Percentiles rank a stretch among this genome's conserved stretches.
Evolutionary conservation across 176 grass and related monocot species (phyloP).

Genomic region (Guadua angustifolia): DNA sequence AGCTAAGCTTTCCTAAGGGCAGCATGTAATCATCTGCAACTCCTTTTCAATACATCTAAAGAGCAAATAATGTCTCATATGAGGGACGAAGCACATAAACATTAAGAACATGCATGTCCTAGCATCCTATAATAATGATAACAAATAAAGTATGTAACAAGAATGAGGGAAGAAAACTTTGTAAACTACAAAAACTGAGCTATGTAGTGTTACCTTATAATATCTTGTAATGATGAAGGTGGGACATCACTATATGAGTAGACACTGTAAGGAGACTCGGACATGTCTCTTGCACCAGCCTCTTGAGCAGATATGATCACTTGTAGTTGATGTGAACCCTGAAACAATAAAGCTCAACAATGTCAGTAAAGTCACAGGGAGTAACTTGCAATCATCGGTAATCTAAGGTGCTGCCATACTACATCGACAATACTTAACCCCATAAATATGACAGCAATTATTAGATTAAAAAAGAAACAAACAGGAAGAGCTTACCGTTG

Average conservation of each 20-base stretch:
- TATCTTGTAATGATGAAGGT: constrained; percentile 75
- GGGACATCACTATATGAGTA: constrained; percentile 84
- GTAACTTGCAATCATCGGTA: neutral
- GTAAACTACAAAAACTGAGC: constrained; percentile 31
- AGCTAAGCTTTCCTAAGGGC: constrained; percentile 23
- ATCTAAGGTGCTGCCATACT: constrained; percentile 28
- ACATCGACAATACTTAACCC: neutral
- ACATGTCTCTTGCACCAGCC: constrained; percentile 72
- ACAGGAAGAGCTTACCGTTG: constrained; percentile 54
- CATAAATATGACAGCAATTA: neutral
- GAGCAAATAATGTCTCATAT: neutral
- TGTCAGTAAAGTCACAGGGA: constrained; percentile 22
- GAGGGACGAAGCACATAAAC: neutral
- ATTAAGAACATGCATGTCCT: neutral
- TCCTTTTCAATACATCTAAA: constrained; percentile 1
- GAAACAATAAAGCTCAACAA: constrained; percentile 46
- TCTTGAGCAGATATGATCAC: constrained; percentile 80
- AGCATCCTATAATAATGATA: neutral
- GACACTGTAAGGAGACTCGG: constrained; percentile 72
- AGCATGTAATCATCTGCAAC: constrained; percentile 2
- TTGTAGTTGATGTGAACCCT: constrained; percentile 87
- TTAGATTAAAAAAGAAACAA: constrained; percentile 19
- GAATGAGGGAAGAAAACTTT: constrained; percentile 18
- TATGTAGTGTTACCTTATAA: constrained; percentile 68
- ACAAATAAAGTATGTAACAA: constrained; percentile 14